phyloP scores from a whole-genome alignment of 129 eudicot genomes.

The Tagetes erecta region DNA sequence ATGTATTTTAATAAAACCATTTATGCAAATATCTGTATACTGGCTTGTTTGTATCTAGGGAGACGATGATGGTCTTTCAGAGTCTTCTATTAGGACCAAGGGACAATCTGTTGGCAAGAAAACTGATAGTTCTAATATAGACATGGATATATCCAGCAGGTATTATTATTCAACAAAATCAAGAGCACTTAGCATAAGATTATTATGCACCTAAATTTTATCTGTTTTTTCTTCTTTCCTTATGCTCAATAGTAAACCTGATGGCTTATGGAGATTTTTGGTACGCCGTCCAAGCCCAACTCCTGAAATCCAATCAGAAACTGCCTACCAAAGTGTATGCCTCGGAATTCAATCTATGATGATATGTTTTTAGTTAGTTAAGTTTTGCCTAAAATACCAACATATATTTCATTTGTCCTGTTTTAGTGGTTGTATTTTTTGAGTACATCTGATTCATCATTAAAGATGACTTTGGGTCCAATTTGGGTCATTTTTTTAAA shows the following conservation, averaged over 20 bases:
- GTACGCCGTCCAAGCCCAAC: slow-evolving; percentile 44
- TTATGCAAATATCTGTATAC: slow-evolving; percentile 15
- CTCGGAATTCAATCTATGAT: slow-evolving; percentile 24
- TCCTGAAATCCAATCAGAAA: slow-evolving; percentile 43
- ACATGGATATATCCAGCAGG: slow-evolving; percentile 51
- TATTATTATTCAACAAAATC: slow-evolving; percentile 9
- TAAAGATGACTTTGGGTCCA: slow-evolving; percentile 1
- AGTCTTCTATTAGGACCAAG: slow-evolving; percentile 39
- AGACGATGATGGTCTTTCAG: slow-evolving; percentile 43
- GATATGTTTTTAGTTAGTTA: background rate
- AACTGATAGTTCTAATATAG: slow-evolving; percentile 31
- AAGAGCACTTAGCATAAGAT: slow-evolving; percentile 15
- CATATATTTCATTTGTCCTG: background rate
- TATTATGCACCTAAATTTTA: background rate
- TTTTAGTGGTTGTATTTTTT: background rate
- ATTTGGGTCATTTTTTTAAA: background rate
- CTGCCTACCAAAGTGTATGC: slow-evolving; percentile 53
- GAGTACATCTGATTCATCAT: background rate
- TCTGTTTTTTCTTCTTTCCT: slow-evolving; percentile 11
- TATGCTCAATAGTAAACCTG: slow-evolving; percentile 42
- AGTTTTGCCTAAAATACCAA: slow-evolving; percentile 4
- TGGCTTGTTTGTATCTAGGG: slow-evolving; percentile 45
- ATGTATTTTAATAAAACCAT: slow-evolving; percentile 9
- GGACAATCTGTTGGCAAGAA: slow-evolving; percentile 44
- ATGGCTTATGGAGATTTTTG: slow-evolving; percentile 64